Evolutionary conservation across 2,329 filamentous ascomycete species (phyloP).

Genomic region (Chaetothyriales sp.): DNA sequence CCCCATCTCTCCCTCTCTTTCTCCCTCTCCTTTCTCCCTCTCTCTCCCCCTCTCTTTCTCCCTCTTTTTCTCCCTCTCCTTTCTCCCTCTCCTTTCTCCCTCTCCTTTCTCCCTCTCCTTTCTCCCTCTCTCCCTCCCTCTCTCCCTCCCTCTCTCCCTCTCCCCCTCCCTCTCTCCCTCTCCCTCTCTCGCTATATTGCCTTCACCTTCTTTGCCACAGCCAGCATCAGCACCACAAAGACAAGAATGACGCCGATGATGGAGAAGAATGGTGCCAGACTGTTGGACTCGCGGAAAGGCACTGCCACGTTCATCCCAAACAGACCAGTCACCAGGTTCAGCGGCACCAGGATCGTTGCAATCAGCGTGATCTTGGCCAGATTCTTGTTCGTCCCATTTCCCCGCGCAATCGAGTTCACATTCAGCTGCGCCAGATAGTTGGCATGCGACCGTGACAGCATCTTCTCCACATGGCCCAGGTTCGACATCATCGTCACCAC

Average conservation of each 20-base stretch:
- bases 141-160: background rate
- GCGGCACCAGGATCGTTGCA: conserved; percentile 86
- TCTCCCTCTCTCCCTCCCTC: background rate
- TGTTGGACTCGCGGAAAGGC: conserved; percentile 25
- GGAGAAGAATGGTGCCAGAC: conserved; percentile 36
- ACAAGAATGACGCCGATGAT: conserved; percentile 33
- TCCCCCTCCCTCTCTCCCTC: background rate
- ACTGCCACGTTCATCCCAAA: conserved; percentile 40
- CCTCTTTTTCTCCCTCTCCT: too few relatives aligned
- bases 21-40: too few relatives aligned
- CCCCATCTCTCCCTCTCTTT: too few relatives aligned
- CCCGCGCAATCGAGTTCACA: conserved; percentile 79
- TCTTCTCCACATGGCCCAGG: conserved; percentile 90
- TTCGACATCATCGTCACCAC: conserved; percentile 99
- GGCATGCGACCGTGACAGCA: conserved; percentile 82
- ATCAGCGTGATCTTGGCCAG: conserved; percentile 91
- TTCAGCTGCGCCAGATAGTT: conserved; percentile 93
- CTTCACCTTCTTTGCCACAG: conserved; percentile 25
- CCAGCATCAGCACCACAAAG: conserved; percentile 28
- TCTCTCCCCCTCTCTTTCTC: too few relatives aligned
- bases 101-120: too few relatives aligned
- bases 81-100: too few relatives aligned
- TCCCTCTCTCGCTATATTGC: conserved; percentile 7
- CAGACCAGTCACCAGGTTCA: conserved; percentile 69
- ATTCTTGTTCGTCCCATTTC: conserved; percentile 74